Conservation (phyloP, 345 rosid genomes). For the Hibiscus trionum region DNA sequence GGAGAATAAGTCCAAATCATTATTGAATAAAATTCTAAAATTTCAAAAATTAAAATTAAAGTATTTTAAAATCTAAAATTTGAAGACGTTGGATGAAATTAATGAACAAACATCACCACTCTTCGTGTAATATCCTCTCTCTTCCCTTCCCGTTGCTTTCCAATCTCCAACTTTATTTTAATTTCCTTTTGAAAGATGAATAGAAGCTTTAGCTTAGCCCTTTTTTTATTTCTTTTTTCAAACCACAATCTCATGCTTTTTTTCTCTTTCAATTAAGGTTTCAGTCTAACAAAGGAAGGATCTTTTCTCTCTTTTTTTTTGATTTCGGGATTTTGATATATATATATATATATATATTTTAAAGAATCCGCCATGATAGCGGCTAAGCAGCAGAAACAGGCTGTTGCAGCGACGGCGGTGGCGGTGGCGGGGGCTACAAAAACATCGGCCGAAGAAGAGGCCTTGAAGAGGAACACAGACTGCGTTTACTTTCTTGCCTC, state of each 20-base stretch:
- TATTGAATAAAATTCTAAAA: too few species aligned
- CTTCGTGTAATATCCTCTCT: too few species aligned
- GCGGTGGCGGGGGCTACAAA: constrained; percentile 11
- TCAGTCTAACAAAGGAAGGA: constrained; percentile 18
- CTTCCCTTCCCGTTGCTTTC: too few species aligned
- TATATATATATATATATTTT: not conserved
- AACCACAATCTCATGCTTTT: not conserved
- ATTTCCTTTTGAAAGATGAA: too few species aligned
- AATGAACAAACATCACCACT: too few species aligned
- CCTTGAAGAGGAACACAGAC: constrained; percentile 85
- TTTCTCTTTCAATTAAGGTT: not conserved
- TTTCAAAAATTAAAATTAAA: too few species aligned
- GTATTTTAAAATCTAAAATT: too few species aligned
- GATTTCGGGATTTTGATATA: not conserved
- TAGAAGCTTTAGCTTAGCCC: not conserved
- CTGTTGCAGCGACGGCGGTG: constrained; percentile 13
- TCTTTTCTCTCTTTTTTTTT: not conserved
- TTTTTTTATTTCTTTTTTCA: too few species aligned
- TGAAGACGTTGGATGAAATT: too few species aligned
- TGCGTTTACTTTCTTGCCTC: constrained; percentile 95
- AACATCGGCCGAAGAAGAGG: constrained; percentile 59
- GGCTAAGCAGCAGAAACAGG: constrained; percentile 22
- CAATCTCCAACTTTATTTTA: too few species aligned
- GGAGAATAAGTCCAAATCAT: too few species aligned
- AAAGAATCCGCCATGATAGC: constrained; percentile 44